Conservation (phyloP, 495 filamentous ascomycete species). For the Neurospora sp. region DNA sequence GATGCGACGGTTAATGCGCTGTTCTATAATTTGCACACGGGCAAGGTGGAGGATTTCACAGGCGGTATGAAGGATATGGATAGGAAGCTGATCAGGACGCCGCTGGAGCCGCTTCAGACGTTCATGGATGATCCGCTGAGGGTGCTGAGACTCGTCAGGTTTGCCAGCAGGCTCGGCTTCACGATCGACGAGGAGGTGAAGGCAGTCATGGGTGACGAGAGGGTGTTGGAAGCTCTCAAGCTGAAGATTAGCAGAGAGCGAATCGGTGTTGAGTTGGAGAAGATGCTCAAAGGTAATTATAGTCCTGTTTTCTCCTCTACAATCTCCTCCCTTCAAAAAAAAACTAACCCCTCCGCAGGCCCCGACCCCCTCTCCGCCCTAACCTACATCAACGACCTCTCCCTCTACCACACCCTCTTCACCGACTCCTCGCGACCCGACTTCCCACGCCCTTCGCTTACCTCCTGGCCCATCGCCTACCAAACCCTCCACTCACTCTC, state of each 20-base stretch:
- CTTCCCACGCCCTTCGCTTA: conserved; percentile 26
- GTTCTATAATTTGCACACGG: conserved; percentile 83
- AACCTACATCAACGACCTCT: conserved; percentile 60
- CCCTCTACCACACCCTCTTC: conserved; percentile 74
- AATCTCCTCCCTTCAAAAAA: neutral
- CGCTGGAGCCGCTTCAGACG: conserved; percentile 79
- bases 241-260: conserved; percentile 89
- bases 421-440: conserved; percentile 44
- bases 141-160: conserved; percentile 80
- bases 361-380: conserved; percentile 60
- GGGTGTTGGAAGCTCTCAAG: conserved; percentile 65
- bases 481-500: conserved; percentile 35
- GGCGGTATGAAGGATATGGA: conserved; percentile 68
- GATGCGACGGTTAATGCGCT: conserved; percentile 94
- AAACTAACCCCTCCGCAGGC: conserved; percentile 28
- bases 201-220: conserved; percentile 60
- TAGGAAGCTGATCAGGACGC: conserved; percentile 66
- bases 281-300: conserved; percentile 68
- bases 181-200: conserved; percentile 58
- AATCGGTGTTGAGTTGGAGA: conserved; percentile 72
- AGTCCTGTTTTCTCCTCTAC: neutral
- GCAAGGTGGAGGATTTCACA: conserved; percentile 76
- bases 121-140: conserved; percentile 92
- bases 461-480: conserved; percentile 41
- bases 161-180: conserved; percentile 78